A percentile compares a stretch with the other conserved stretches of the same genome.
Evolutionary conservation across 2,329 filamentous ascomycete species (phyloP).

Genomic region (Falciphora oryzae): DNA sequence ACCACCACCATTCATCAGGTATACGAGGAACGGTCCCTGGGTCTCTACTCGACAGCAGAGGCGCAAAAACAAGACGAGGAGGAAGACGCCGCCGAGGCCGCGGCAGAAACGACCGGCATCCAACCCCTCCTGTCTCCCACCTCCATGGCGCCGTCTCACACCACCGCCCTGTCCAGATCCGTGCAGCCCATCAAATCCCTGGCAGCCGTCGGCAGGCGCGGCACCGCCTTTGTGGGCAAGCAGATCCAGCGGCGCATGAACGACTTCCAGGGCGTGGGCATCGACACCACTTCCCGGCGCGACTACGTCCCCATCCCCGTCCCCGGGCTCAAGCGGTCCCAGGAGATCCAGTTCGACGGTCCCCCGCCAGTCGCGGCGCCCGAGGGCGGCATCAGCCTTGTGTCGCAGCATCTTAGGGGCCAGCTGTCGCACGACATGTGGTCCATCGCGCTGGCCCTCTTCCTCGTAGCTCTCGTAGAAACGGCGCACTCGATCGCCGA

Average conservation of each 20-base stretch:
- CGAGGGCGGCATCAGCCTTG: slow-evolving; percentile 17
- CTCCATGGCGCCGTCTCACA: slow-evolving; percentile 8
- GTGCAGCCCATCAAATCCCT: slow-evolving; percentile 12
- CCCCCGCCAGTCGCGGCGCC: slow-evolving; percentile 7
- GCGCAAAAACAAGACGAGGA: slow-evolving; percentile 13
- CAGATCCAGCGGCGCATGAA: slow-evolving; percentile 22
- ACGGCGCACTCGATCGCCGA: slow-evolving; percentile 45
- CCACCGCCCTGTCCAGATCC: not conserved
- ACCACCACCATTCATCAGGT: not conserved
- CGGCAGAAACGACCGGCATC: slow-evolving; percentile 1
- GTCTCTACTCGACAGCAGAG: slow-evolving; percentile 28
- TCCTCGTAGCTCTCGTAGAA: slow-evolving; percentile 57
- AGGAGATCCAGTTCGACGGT: slow-evolving; percentile 10
- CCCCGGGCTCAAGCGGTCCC: slow-evolving; percentile 8
- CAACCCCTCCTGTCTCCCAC: slow-evolving; percentile 4
- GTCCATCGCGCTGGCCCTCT: slow-evolving; percentile 56
- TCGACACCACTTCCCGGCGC: slow-evolving; percentile 13
- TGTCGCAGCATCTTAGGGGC: slow-evolving; percentile 49
- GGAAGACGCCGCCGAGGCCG: slow-evolving; percentile 8
- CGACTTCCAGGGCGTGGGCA: slow-evolving; percentile 20
- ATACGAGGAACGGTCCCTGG: slow-evolving; percentile 51
- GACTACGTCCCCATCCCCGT: slow-evolving; percentile 7
- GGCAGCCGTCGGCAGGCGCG: slow-evolving; percentile 14
- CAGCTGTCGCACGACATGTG: slow-evolving; percentile 64
- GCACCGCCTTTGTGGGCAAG: slow-evolving; percentile 24